Percentiles rank a stretch among this genome's conserved stretches.
Conservation (phyloP, 805 yeast genomes). For the Tetrapisispora arboricola region DNA sequence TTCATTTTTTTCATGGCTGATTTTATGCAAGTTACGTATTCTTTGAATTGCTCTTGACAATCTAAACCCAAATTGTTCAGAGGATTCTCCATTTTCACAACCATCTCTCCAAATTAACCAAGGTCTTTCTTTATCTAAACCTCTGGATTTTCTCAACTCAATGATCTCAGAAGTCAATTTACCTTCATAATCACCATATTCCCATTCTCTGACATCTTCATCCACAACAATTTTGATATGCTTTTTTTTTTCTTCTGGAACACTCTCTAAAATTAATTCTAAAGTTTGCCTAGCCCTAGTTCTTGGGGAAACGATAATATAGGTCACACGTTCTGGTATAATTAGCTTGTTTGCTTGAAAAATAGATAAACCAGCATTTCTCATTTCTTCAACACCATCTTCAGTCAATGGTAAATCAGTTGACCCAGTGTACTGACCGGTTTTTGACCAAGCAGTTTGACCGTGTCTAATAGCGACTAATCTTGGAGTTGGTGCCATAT, state of each 20-base stretch:
- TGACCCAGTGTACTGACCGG: constrained; percentile 82
- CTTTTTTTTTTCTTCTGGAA: constrained; percentile 35
- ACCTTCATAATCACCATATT: constrained; percentile 94
- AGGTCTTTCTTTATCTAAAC: constrained; percentile 38
- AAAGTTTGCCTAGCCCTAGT: constrained; percentile 68
- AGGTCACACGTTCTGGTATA: constrained; percentile 50
- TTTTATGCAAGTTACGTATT: constrained; percentile 49
- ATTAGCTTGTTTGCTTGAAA: constrained; percentile 53
- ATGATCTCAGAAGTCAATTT: constrained; percentile 56
- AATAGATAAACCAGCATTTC: constrained; percentile 57
- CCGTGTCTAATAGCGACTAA: constrained; percentile 71
- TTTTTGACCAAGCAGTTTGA: constrained; percentile 92
- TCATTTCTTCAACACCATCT: constrained; percentile 70
- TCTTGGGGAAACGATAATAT: constrained; percentile 74
- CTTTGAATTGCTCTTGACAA: constrained; percentile 59
- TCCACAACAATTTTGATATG: constrained; percentile 40
- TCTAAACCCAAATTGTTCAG: constrained; percentile 56
- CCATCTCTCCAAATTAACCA: constrained; percentile 93
- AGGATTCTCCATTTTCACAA: constrained; percentile 80
- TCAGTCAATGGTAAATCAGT: constrained; percentile 76
- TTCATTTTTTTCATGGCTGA: constrained; percentile 39
- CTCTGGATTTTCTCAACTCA: constrained; percentile 46
- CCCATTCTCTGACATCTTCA: constrained; percentile 86
- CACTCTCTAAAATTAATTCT: constrained; percentile 45
- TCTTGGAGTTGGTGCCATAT: constrained; percentile 41